Percentiles rank a stretch among this genome's conserved stretches.
Conservation (phyloP, 345 rosid genomes). For the Geranium rotundifolium region DNA sequence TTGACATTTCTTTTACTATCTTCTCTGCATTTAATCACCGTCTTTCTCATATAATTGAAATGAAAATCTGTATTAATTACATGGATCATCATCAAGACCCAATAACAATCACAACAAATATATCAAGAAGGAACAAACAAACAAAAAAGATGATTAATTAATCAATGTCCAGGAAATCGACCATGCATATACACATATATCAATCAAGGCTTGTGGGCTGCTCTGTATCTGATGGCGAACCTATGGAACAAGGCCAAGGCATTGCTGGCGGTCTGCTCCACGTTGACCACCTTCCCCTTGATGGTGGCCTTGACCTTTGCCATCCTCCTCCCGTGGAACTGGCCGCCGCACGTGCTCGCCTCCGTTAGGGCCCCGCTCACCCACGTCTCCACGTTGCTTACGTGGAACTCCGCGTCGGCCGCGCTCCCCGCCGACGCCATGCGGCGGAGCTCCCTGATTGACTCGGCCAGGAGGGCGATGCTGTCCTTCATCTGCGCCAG, state of each 20-base stretch:
- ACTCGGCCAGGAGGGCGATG: constrained; percentile 42
- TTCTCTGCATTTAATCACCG: too few relatives aligned
- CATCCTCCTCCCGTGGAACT: constrained; percentile 46
- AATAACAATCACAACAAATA: too few relatives aligned
- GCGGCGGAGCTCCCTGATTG: constrained; percentile 48
- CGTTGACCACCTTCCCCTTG: constrained; percentile 63
- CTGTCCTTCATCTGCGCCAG: constrained; percentile 40
- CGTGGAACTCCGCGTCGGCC: constrained; percentile 24
- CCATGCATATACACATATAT: too few relatives aligned
- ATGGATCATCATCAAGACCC: too few relatives aligned
- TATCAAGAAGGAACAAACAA: too few relatives aligned
- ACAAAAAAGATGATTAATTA: too few relatives aligned
- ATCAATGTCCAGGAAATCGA: too few relatives aligned
- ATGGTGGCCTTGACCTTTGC: constrained; percentile 61
- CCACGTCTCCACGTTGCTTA: constrained; percentile 62
- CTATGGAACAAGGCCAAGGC: constrained; percentile 63
- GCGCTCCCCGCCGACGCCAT: constrained; percentile 10
- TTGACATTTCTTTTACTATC: too few relatives aligned
- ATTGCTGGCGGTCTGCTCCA: constrained; percentile 68
- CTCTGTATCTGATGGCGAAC: constrained; percentile 34
- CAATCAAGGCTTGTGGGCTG: constrained; percentile 23
- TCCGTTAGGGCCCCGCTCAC: constrained; percentile 65
- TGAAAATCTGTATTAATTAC: too few relatives aligned
- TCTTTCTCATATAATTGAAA: too few relatives aligned
- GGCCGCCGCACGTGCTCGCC: constrained; percentile 41